phyloP scores from a whole-genome alignment of 2,329 filamentous ascomycete species.

The Pleoardoris graminearum region DNA sequence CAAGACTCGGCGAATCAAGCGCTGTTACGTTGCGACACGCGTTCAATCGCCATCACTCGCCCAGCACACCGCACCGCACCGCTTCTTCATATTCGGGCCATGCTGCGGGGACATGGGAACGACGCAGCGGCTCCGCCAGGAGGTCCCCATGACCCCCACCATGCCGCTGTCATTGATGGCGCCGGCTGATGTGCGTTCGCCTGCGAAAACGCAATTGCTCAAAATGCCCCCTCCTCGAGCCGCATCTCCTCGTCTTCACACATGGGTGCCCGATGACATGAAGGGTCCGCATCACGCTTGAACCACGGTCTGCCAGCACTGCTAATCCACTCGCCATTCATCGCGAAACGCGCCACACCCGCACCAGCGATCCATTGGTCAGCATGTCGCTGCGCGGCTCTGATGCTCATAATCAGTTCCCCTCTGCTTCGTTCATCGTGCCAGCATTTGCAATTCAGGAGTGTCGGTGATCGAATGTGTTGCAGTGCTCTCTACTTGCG shows the following conservation, averaged over 20 bases:
- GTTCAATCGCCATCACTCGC: constrained; percentile 6
- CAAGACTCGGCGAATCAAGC: constrained; percentile 15
- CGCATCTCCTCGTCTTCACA: neutral
- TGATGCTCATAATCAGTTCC: neutral
- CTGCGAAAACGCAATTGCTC: too few species aligned
- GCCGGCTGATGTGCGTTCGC: constrained; percentile 5
- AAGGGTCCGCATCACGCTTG: neutral
- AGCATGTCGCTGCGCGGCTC: neutral
- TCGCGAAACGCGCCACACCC: constrained; percentile 6
- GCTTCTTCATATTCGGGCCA: neutral
- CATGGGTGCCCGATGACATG: neutral
- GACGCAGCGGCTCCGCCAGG: neutral
- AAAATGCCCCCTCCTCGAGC: neutral
- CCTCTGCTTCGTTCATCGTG: neutral
- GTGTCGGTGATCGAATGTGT: too few species aligned
- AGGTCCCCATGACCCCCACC: constrained; percentile 2
- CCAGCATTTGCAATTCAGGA: constrained; percentile 1
- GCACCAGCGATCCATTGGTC: neutral
- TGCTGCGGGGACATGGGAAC: neutral
- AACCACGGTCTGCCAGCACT: neutral
- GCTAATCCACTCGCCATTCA: neutral
- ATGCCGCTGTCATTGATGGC: neutral
- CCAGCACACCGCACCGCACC: constrained; percentile 1
- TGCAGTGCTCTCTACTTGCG: too few species aligned
- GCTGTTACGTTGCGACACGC: constrained; percentile 13